Evolutionary conservation across 164 flowering plant genomes (phyloP).

Genomic region (Cinnamomum chago): DNA sequence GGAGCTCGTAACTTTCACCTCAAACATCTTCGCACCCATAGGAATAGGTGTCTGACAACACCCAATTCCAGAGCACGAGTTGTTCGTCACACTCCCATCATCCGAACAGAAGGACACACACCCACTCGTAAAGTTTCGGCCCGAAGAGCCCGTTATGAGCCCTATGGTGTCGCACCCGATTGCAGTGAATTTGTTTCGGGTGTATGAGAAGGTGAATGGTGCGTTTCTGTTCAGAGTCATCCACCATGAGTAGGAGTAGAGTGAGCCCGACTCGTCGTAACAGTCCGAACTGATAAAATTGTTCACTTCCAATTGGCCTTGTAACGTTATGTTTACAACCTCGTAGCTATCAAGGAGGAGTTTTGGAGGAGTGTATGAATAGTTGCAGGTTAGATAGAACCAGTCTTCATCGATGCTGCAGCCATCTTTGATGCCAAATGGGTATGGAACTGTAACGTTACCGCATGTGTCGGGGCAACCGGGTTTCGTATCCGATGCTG

Average conservation of each 20-base stretch:
- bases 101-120: conserved; percentile 6
- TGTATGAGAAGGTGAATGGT: background rate
- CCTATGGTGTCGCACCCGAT: conserved; percentile 10
- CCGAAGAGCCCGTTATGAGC: background rate
- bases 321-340: background rate
- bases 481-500: background rate
- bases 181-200: conserved; percentile 9
- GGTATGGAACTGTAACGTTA: conserved; percentile 27
- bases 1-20: background rate
- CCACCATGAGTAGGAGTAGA: background rate
- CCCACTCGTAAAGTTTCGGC: background rate
- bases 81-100: background rate
- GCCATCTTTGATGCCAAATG: conserved; percentile 26
- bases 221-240: too few relatives aligned
- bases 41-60: conserved; percentile 11
- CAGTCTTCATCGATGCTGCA: background rate
- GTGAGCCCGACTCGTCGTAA: background rate
- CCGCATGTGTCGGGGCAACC: conserved; percentile 26
- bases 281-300: background rate
- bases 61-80: conserved; percentile 10
- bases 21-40: background rate
- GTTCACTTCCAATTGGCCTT: background rate
- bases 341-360: background rate
- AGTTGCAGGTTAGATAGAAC: conserved; percentile 9
- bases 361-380: conserved; percentile 4